phyloP scores from a whole-genome alignment of 106 monocot genomes.

The Allium cepa region DNA sequence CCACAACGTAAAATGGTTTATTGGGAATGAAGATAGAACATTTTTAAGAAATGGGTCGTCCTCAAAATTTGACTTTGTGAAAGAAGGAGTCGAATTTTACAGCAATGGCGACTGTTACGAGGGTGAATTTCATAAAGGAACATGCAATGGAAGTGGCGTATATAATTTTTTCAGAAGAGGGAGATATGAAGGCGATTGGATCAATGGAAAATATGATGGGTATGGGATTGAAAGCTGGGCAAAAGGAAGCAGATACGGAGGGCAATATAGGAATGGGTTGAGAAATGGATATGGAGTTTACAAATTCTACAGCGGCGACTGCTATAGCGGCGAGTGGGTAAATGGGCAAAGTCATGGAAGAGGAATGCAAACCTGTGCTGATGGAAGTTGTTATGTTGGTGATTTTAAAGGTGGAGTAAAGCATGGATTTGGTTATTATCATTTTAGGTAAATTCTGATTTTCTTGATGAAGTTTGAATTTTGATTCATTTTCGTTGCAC shows the following conservation, averaged over 20 bases:
- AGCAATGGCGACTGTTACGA: conserved; percentile 40
- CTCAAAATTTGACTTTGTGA: background rate
- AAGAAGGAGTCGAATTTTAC: conserved; percentile 47
- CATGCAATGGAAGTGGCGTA: conserved; percentile 37
- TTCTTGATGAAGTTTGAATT: background rate
- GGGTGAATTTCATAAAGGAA: conserved; percentile 32
- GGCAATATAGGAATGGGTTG: conserved; percentile 31
- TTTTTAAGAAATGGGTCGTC: conserved; percentile 3
- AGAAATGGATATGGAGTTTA: conserved; percentile 49
- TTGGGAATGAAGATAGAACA: conserved; percentile 23
- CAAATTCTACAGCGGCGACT: conserved; percentile 41
- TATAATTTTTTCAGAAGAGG: conserved; percentile 23
- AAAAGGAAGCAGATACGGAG: conserved; percentile 37
- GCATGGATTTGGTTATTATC: conserved; percentile 47
- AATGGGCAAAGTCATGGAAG: conserved; percentile 49
- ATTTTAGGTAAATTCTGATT: conserved; percentile 32
- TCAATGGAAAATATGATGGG: conserved; percentile 43
- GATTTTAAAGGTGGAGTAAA: conserved; percentile 53
- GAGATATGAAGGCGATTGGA: conserved; percentile 46
- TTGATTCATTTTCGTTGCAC: too few relatives aligned
- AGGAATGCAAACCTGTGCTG: conserved; percentile 43
- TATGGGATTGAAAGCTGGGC: conserved; percentile 45
- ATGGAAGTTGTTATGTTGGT: conserved; percentile 47
- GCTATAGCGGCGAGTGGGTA: conserved; percentile 52
- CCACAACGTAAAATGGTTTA: conserved; percentile 49